phyloP scores from a whole-genome alignment of 371 early-diverging fungal species.

The Saksenaea vasiformis region DNA sequence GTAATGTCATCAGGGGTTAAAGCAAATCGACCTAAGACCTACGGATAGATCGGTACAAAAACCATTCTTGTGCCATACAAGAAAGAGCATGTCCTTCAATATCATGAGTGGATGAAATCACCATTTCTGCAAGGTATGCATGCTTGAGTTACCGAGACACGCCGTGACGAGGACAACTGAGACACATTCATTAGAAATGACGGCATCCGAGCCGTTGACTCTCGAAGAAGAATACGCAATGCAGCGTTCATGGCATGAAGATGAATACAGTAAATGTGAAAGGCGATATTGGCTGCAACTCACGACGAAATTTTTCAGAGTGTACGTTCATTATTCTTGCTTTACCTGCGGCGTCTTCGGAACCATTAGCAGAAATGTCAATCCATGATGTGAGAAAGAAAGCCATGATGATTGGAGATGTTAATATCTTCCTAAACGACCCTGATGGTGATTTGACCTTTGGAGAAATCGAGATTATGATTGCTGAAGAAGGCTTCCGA shows the following conservation, averaged over 20 bases:
- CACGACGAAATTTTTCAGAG: slow-evolving; percentile 31
- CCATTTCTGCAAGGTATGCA: slow-evolving; percentile 73
- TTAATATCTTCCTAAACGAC: slow-evolving; percentile 91
- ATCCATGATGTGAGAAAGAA: slow-evolving; percentile 39
- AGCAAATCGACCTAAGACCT: slow-evolving; percentile 13
- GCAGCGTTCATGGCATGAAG: slow-evolving; percentile 88
- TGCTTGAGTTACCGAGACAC: not conserved
- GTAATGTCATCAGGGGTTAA: slow-evolving; percentile 23
- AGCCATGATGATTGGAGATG: slow-evolving; percentile 87
- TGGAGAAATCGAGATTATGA: slow-evolving; percentile 94
- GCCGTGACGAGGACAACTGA: not conserved
- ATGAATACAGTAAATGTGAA: slow-evolving; percentile 70
- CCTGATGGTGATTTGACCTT: slow-evolving; percentile 63
- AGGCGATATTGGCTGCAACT: not conserved
- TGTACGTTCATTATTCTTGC: slow-evolving; percentile 75
- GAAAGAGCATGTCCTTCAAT: slow-evolving; percentile 79
- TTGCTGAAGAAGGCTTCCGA: slow-evolving; percentile 75
- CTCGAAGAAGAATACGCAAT: slow-evolving; percentile 93
- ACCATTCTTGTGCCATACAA: slow-evolving; percentile 86
- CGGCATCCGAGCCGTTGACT: slow-evolving; percentile 91
- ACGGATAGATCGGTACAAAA: slow-evolving; percentile 60
- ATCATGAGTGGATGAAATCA: slow-evolving; percentile 95
- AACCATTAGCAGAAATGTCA: slow-evolving; percentile 23
- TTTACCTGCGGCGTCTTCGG: slow-evolving; percentile 21
- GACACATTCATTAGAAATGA: slow-evolving; percentile 68